Evolutionary conservation across 2,329 filamentous ascomycete species (phyloP).

Genomic region (Penicillium brasilianum): DNA sequence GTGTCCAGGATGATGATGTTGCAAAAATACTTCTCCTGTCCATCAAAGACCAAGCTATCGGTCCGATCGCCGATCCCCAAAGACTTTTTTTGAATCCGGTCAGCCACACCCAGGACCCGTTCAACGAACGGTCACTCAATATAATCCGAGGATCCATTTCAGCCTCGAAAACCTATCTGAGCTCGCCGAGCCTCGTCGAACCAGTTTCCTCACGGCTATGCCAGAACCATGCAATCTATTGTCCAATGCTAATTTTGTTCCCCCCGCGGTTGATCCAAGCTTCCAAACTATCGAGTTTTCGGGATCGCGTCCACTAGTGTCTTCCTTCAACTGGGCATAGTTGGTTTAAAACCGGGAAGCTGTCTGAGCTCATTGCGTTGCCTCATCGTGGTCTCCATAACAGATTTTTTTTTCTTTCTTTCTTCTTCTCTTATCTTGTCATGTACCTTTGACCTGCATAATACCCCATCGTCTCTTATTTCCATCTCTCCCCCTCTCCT

Average conservation of each 20-base stretch:
- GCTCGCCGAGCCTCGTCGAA: neutral
- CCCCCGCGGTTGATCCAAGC: slow-evolving; percentile 1
- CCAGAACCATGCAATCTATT: neutral
- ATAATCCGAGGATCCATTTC: neutral
- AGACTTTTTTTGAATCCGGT: neutral
- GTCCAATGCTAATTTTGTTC: neutral
- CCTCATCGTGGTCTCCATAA: slow-evolving; percentile 4
- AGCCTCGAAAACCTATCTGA: slow-evolving; percentile 1
- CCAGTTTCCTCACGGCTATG: neutral
- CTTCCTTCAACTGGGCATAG: neutral
- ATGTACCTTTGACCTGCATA: neutral
- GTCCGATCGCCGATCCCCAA: neutral
- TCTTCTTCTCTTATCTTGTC: slow-evolving; percentile 5
- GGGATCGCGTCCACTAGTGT: slow-evolving; percentile 9
- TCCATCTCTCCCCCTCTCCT: slow-evolving; percentile 1
- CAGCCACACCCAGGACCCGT: neutral
- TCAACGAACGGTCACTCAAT: neutral
- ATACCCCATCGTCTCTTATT: slow-evolving; percentile 5
- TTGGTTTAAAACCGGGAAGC: slow-evolving; percentile 17
- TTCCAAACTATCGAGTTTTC: slow-evolving; percentile 2
- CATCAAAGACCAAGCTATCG: too few species aligned
- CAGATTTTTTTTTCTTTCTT: neutral
- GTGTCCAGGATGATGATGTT: neutral
- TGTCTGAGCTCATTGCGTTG: slow-evolving; percentile 5
- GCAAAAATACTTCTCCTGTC: too few species aligned